Conservation (phyloP, 2,329 filamentous ascomycete species). For the Cladosporium sp. region DNA sequence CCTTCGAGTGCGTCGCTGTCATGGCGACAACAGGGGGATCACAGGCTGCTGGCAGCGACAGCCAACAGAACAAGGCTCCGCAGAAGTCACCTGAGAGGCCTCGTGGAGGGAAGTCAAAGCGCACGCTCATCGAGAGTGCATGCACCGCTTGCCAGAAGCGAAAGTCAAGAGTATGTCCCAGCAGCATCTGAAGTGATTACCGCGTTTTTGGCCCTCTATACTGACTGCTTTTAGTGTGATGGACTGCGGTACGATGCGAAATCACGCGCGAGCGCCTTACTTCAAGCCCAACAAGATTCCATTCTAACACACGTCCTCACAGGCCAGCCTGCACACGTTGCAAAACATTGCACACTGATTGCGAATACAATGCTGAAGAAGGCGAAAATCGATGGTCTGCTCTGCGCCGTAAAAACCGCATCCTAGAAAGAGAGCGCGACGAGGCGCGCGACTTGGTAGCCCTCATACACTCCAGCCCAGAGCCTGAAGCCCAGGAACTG, state of each 20-base stretch:
- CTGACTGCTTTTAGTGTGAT: slow-evolving; percentile 22
- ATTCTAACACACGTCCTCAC: background rate
- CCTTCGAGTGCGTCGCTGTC: too few relatives aligned
- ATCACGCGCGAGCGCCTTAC: background rate
- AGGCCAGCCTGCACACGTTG: slow-evolving; percentile 30
- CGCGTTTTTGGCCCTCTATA: background rate
- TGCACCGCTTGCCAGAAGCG: slow-evolving; percentile 21
- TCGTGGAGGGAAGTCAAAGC: slow-evolving; percentile 16
- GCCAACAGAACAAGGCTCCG: background rate
- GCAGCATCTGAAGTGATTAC: background rate
- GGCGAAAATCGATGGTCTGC: slow-evolving; percentile 33
- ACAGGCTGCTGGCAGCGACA: too few relatives aligned
- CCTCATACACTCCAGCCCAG: slow-evolving; percentile 25
- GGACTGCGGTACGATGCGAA: slow-evolving; percentile 20
- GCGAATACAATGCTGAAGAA: slow-evolving; percentile 31
- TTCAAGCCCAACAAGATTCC: background rate
- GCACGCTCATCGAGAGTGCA: slow-evolving; percentile 23
- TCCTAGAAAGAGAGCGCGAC: slow-evolving; percentile 28
- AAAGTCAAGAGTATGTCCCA: slow-evolving; percentile 21
- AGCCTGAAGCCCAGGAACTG: slow-evolving; percentile 27
- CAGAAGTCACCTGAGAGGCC: slow-evolving; percentile 7
- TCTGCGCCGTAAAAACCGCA: slow-evolving; percentile 27
- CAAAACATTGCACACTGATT: slow-evolving; percentile 27
- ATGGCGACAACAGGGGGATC: too few relatives aligned
- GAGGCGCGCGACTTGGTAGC: slow-evolving; percentile 26